A percentile compares a stretch with the other conserved stretches of the same genome.
Conservation (phyloP, 2,329 filamentous ascomycete species). For the Colletotrichum aenigma region DNA sequence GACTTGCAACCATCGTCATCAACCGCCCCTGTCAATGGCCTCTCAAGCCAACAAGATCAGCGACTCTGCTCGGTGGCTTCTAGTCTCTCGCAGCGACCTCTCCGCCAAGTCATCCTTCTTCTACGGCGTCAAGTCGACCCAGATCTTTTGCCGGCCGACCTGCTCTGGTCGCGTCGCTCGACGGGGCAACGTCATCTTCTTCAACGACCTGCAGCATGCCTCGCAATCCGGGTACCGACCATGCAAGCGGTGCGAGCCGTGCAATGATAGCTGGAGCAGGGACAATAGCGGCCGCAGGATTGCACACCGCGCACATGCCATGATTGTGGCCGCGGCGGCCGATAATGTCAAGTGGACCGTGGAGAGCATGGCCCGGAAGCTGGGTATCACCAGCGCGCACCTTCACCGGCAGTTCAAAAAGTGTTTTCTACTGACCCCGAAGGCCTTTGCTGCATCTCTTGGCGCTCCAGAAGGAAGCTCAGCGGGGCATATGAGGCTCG, state of each 20-base stretch:
- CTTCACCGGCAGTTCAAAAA: background rate
- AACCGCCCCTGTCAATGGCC: background rate
- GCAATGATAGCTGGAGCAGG: background rate
- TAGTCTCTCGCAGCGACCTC: background rate
- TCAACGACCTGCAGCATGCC: background rate
- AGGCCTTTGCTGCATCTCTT: background rate
- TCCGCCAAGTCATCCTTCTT: background rate
- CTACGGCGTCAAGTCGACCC: background rate
- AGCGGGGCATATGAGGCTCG: background rate
- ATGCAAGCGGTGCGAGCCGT: background rate
- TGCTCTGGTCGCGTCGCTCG: background rate
- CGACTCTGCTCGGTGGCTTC: background rate
- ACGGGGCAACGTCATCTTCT: background rate
- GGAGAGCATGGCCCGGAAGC: background rate
- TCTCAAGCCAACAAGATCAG: background rate
- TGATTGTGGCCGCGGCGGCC: background rate
- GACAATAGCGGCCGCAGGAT: background rate
- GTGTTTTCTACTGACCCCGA: background rate
- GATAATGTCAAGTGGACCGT: background rate
- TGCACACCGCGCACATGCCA: background rate
- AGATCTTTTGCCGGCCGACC: background rate
- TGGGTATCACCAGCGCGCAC: background rate
- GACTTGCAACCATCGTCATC: background rate
- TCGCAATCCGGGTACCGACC: background rate
- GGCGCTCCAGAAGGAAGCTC: background rate